These are phyloP conservation scores for Gracilaria domingensis DNA, from an alignment of 23 red algal species.

Conservation along the genomic window DNA sequence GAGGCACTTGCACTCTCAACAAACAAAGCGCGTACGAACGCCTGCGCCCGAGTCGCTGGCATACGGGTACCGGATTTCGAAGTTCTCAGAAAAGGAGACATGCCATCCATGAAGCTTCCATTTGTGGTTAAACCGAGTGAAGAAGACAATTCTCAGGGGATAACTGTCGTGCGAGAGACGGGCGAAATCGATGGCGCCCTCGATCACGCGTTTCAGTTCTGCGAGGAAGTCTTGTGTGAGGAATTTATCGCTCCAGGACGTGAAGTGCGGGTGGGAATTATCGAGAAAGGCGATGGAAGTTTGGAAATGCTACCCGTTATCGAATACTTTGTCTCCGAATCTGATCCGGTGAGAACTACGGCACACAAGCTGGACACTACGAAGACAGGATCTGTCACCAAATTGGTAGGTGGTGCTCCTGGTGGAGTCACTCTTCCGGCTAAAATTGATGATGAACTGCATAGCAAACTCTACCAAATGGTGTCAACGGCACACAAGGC, in stretches of 20 bases:
- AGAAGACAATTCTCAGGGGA: conserved; percentile 78
- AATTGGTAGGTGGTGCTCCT: conserved; percentile 8
- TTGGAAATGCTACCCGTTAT: conserved; percentile 72
- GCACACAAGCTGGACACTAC: conserved; percentile 48
- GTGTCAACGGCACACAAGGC: conserved; percentile 47
- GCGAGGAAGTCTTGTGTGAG: conserved; percentile 69
- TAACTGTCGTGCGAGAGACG: conserved; percentile 35
- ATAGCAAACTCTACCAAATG: conserved; percentile 47
- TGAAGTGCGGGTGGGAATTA: conserved; percentile 58
- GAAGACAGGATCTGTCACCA: not conserved
- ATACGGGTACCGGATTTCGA: conserved; percentile 61
- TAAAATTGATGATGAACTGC: conserved; percentile 39
- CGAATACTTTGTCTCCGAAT: conserved; percentile 68
- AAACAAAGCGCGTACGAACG: conserved; percentile 73
- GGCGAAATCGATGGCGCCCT: conserved; percentile 26
- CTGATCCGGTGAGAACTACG: conserved; percentile 41
- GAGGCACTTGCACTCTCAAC: conserved; percentile 73
- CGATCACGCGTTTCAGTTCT: conserved; percentile 57
- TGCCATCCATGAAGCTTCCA: conserved; percentile 33
- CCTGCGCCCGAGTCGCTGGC: conserved; percentile 41
- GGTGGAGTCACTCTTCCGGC: conserved; percentile 36
- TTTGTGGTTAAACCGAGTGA: conserved; percentile 73
- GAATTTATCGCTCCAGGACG: conserved; percentile 66
- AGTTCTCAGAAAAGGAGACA: conserved; percentile 45
- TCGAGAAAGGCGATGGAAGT: conserved; percentile 50